Evolutionary conservation across 2,329 filamentous ascomycete genomes (phyloP).

Genomic region (Alternaria ethzedia): DNA sequence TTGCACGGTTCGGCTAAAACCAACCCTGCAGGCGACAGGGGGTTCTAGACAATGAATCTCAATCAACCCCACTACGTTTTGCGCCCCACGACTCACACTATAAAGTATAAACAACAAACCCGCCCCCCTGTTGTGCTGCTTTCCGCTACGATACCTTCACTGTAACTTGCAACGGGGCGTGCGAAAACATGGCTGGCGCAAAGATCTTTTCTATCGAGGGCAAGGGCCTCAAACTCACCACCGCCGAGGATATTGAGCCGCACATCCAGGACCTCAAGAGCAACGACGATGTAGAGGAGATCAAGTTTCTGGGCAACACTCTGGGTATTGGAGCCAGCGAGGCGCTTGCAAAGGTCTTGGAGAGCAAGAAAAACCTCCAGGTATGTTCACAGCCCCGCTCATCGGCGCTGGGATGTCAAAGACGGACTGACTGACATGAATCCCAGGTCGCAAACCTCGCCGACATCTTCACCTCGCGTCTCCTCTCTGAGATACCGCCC

Average conservation of each 20-base stretch:
- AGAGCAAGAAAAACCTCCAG: slow-evolving; percentile 82
- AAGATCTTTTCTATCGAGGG: slow-evolving; percentile 90
- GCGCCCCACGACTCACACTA: slow-evolving; percentile 5
- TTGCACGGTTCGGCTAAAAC: not conserved
- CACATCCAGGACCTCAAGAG: slow-evolving; percentile 78
- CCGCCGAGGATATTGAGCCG: slow-evolving; percentile 81
- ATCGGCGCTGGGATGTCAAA: not conserved
- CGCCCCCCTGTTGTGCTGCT: not conserved
- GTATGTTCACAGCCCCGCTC: slow-evolving; percentile 50
- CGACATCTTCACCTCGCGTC: slow-evolving; percentile 95
- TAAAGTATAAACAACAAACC: slow-evolving; percentile 1
- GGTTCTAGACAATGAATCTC: slow-evolving; percentile 26
- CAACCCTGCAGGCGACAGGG: slow-evolving; percentile 16
- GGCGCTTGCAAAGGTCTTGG: slow-evolving; percentile 80
- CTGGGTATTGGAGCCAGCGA: slow-evolving; percentile 88
- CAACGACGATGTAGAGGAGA: slow-evolving; percentile 79
- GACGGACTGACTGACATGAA: slow-evolving; percentile 38
- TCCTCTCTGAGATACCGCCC: slow-evolving; percentile 91
- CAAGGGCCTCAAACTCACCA: slow-evolving; percentile 90
- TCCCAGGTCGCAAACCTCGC: slow-evolving; percentile 78
- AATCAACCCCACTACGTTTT: slow-evolving; percentile 32
- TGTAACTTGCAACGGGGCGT: not conserved
- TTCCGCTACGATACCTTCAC: slow-evolving; percentile 1
- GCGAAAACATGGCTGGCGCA: slow-evolving; percentile 50
- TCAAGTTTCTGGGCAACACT: slow-evolving; percentile 89